These are phyloP conservation scores for Epicoccum sorghinum DNA, from an alignment of 2,329 filamentous ascomycete species.

Conservation along the genomic window DNA sequence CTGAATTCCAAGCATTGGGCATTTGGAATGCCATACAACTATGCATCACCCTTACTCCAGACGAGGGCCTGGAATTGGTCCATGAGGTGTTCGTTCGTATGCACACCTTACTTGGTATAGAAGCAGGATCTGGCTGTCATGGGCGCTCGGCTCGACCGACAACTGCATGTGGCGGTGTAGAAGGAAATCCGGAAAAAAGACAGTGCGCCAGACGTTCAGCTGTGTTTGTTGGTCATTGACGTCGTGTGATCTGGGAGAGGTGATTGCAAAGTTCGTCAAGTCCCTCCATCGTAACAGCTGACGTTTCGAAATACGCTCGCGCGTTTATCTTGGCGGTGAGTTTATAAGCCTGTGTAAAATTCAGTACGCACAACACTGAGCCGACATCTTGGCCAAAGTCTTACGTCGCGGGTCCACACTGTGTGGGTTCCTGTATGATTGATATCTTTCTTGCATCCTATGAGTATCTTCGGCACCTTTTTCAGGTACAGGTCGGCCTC, in stretches of 20 bases:
- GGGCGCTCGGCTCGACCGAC: no score
- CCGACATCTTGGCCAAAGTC: neutral
- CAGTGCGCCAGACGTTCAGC: no score
- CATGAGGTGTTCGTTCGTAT: no score
- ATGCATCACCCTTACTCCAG: no score
- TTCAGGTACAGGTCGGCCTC: conserved; percentile 17
- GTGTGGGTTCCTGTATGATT: neutral
- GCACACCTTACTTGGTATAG: no score
- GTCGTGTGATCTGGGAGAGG: conserved; percentile 3
- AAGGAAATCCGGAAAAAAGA: no score
- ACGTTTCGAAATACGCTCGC: conserved; percentile 26
- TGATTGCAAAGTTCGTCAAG: conserved; percentile 22
- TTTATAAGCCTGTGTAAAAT: conserved; percentile 16
- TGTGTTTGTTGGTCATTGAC: neutral
- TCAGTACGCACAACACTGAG: neutral
- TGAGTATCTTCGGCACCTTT: conserved; percentile 21
- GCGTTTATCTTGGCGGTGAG: conserved; percentile 20
- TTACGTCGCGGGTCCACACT: conserved; percentile 5
- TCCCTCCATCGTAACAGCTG: conserved; percentile 13
- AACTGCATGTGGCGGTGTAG: no score
- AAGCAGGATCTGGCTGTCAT: no score
- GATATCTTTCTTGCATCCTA: conserved; percentile 24
- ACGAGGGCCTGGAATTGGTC: no score
- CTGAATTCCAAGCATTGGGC: no score
- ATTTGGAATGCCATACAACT: no score